A percentile compares a stretch with the other conserved stretches of the same genome.
These are phyloP conservation scores for Thielaviopsis musarum DNA, from an alignment of 2,329 filamentous ascomycete species.

Conservation along the genomic window DNA sequence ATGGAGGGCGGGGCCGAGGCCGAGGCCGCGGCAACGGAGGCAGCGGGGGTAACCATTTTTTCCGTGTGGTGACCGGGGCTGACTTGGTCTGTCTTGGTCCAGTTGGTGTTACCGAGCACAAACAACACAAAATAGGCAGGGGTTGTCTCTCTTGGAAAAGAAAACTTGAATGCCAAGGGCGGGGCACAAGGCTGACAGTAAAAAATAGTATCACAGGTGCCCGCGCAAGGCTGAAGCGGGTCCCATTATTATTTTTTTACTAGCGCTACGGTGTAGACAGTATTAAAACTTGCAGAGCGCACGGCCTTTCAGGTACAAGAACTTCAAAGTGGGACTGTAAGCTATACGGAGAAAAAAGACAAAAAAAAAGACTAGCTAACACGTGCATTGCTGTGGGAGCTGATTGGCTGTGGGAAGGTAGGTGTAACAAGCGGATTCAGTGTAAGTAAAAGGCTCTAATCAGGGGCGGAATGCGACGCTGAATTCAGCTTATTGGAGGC, in stretches of 20 bases:
- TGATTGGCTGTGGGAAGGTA: background rate
- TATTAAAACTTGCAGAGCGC: background rate
- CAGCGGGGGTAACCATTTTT: background rate
- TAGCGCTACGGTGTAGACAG: background rate
- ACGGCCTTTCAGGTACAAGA: background rate
- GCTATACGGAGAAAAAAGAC: background rate
- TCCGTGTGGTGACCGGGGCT: background rate
- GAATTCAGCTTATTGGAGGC: background rate
- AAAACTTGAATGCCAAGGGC: background rate
- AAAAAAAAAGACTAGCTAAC: background rate
- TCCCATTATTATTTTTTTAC: no score
- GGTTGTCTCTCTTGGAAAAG: background rate
- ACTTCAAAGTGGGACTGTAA: background rate
- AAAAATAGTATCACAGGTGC: background rate
- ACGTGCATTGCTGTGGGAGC: background rate
- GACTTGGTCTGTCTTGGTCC: no score
- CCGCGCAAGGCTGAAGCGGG: background rate
- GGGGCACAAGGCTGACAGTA: background rate
- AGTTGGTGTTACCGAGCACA: no score
- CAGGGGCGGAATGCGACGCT: background rate
- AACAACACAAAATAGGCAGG: background rate
- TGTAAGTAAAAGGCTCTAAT: background rate
- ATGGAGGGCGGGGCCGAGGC: constrained; percentile 12
- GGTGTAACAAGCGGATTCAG: background rate
- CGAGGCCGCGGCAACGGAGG: background rate